Percentiles rank a stretch among this genome's conserved stretches.
Evolutionary conservation across 495 filamentous ascomycete genomes (phyloP).

Genomic region (Talaromyces thailandensis): DNA sequence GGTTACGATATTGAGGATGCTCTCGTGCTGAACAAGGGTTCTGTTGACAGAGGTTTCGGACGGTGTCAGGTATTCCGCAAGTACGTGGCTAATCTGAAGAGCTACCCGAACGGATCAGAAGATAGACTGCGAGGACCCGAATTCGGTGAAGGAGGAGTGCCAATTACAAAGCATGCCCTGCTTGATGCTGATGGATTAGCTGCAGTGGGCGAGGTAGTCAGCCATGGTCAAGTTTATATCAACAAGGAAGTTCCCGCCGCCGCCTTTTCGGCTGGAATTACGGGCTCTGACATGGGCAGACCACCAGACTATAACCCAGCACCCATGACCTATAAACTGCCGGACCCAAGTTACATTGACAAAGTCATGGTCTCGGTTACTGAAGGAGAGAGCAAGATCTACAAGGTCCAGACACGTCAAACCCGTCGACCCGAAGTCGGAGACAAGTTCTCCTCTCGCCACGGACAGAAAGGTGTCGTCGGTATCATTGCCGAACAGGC

Average conservation of each 20-base stretch:
- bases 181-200: conserved; percentile 77
- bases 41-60: conserved; percentile 86
- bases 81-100: conserved; percentile 66
- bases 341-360: conserved; percentile 82
- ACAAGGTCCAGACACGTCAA: conserved; percentile 90
- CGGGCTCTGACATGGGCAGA: conserved; percentile 52
- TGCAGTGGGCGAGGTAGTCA: conserved; percentile 67
- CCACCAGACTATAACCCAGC: conserved; percentile 53
- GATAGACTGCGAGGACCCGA: conserved; percentile 61
- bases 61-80: conserved; percentile 93
- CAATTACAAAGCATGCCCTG: conserved; percentile 62
- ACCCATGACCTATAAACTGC: conserved; percentile 71
- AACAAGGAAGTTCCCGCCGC: conserved; percentile 78
- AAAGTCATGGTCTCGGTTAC: conserved; percentile 85
- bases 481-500: conserved; percentile 93
- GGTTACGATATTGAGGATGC: conserved; percentile 99
- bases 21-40: conserved; percentile 91
- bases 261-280: conserved; percentile 48
- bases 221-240: conserved; percentile 70
- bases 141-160: conserved; percentile 46
- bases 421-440: conserved; percentile 90
- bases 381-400: conserved; percentile 67
- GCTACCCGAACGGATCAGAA: conserved; percentile 68
- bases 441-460: conserved; percentile 96
- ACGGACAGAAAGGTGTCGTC: conserved; percentile 97